phyloP scores from a whole-genome alignment of 805 yeast species.

The Yamadazyma laniorum region DNA sequence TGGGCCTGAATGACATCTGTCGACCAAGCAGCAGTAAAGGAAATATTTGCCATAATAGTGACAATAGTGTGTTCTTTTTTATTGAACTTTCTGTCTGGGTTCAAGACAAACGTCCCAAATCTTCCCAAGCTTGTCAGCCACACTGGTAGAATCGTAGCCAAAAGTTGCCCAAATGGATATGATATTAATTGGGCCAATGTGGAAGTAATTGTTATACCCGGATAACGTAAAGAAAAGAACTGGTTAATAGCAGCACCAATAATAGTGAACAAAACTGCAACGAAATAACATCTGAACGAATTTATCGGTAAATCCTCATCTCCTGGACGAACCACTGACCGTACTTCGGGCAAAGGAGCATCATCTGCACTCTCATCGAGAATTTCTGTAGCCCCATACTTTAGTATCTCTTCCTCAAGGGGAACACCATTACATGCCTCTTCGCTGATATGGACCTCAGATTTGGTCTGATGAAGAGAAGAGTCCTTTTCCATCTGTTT shows the following conservation, averaged over 20 bases:
- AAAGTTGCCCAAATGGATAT: constrained; percentile 54
- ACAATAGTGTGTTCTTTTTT: constrained; percentile 61
- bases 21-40: constrained; percentile 17
- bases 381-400: constrained; percentile 3
- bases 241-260: constrained; percentile 58
- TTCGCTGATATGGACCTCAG: not conserved
- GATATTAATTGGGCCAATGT: constrained; percentile 57
- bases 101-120: constrained; percentile 31
- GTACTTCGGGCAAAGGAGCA: constrained; percentile 1
- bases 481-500: too few relatives aligned
- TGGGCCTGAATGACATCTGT: constrained; percentile 18
- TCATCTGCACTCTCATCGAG: constrained; percentile 5
- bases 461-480: not conserved
- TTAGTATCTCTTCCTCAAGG: constrained; percentile 1
- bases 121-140: constrained; percentile 19
- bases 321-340: constrained; percentile 2
- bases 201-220: constrained; percentile 48
- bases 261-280: constrained; percentile 17
- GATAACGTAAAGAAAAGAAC: constrained; percentile 55
- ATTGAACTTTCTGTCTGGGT: constrained; percentile 58
- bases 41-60: constrained; percentile 51
- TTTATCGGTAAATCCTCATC: not conserved
- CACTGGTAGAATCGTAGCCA: constrained; percentile 32
- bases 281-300: not conserved
- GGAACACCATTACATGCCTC: not conserved